These are phyloP conservation scores for Schoenoplectus triqueter DNA, from an alignment of 202 grass and related monocot genomes.

Conservation along the genomic window DNA sequence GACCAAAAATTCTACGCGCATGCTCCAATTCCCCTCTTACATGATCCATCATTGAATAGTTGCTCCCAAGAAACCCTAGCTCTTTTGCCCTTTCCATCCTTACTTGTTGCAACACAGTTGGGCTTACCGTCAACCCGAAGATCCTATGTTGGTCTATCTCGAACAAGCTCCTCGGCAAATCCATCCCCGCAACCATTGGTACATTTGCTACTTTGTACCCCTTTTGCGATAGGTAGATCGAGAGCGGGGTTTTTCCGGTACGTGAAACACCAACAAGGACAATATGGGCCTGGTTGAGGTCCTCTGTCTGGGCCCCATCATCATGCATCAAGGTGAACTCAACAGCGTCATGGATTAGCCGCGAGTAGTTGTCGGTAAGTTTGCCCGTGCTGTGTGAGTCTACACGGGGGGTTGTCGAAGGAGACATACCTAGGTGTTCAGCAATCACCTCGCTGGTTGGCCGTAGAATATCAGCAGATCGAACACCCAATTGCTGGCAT, in stretches of 20 bases:
- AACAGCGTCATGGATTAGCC: conserved; percentile 63
- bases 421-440: conserved; percentile 67
- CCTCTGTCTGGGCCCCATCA: conserved; percentile 77
- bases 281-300: conserved; percentile 65
- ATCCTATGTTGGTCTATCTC: conserved; percentile 70
- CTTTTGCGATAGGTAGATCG: conserved; percentile 83
- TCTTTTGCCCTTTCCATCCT: conserved; percentile 72
- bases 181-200: conserved; percentile 71
- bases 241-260: conserved; percentile 82
- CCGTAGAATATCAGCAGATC: conserved; percentile 67
- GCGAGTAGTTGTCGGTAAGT: conserved; percentile 66
- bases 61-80: conserved; percentile 73
- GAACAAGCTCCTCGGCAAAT: conserved; percentile 71
- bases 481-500: conserved; percentile 68
- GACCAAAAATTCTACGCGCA: conserved; percentile 62
- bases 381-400: conserved; percentile 46
- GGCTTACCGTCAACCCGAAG: conserved; percentile 80
- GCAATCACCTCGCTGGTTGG: conserved; percentile 87
- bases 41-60: conserved; percentile 92
- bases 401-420: conserved; percentile 64
- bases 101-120: conserved; percentile 71
- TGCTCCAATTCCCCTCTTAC: conserved; percentile 67
- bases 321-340: conserved; percentile 97
- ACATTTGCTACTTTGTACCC: conserved; percentile 97
- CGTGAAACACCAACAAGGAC: conserved; percentile 78